Conservation (phyloP, 2,329 filamentous ascomycete genomes). For the Elsinoe australis region DNA sequence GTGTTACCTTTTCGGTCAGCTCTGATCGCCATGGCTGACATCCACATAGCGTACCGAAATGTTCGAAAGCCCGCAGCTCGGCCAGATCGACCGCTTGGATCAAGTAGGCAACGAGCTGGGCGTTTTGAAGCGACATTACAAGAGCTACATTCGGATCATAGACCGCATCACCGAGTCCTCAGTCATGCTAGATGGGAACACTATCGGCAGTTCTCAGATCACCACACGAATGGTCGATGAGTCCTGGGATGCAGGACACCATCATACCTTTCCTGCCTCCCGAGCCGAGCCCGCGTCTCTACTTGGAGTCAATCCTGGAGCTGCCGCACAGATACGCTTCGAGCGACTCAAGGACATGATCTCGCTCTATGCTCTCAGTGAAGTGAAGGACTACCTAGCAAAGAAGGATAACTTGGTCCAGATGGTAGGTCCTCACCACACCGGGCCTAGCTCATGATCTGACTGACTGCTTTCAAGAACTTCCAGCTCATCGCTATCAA, state of each 20-base stretch:
- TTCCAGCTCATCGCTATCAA: conserved; percentile 72
- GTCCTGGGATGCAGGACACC: conserved; percentile 13
- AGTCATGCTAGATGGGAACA: conserved; percentile 36
- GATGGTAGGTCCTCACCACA: conserved; percentile 47
- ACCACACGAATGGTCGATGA: conserved; percentile 22
- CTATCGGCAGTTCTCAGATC: conserved; percentile 37
- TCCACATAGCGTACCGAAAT: conserved; percentile 43
- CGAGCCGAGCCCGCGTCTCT: conserved; percentile 28
- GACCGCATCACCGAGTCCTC: conserved; percentile 48
- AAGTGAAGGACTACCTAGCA: conserved; percentile 55
- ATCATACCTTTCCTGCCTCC: neutral
- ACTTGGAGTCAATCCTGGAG: conserved; percentile 40
- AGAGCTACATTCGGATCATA: conserved; percentile 54
- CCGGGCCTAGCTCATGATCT: neutral
- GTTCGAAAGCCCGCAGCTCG: conserved; percentile 43
- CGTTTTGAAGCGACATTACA: conserved; percentile 53
- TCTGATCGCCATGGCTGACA: conserved; percentile 19
- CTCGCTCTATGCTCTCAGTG: conserved; percentile 53
- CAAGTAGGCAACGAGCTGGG: conserved; percentile 54
- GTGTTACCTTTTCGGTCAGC: conserved; percentile 16
- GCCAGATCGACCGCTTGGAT: conserved; percentile 48
- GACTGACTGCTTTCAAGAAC: conserved; percentile 45
- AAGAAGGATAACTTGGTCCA: conserved; percentile 64
- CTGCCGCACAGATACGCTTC: conserved; percentile 51
- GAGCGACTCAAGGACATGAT: conserved; percentile 53